Conservation (phyloP, 495 filamentous ascomycete species). For the Aspergillus cristatus region DNA sequence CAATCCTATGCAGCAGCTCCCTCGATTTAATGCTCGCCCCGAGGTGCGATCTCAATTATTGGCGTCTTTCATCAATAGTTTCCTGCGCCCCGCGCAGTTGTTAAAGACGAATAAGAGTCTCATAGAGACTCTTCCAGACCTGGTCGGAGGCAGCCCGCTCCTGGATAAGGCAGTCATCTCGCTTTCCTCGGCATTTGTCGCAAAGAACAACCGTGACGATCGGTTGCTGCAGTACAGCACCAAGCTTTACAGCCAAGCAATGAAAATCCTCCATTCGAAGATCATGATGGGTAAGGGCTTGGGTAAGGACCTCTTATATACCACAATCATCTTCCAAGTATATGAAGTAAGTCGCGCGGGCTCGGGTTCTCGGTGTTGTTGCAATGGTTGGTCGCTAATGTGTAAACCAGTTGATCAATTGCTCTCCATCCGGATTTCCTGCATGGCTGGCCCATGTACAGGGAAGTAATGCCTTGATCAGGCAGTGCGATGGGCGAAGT, state of each 20-base stretch:
- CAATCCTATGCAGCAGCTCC: background rate
- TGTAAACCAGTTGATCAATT: slow-evolving; percentile 14
- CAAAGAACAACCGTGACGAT: slow-evolving; percentile 11
- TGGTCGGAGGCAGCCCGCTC: slow-evolving; percentile 8
- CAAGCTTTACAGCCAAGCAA: slow-evolving; percentile 13
- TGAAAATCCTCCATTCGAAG: slow-evolving; percentile 10
- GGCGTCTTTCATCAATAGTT: slow-evolving; percentile 11
- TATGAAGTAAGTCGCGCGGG: slow-evolving; percentile 14
- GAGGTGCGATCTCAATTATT: slow-evolving; percentile 10
- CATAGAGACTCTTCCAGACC: slow-evolving; percentile 7
- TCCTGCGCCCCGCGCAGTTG: slow-evolving; percentile 1
- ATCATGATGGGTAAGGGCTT: slow-evolving; percentile 9
- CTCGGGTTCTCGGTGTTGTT: no score
- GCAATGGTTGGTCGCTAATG: background rate
- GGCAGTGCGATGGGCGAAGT: slow-evolving; percentile 5
- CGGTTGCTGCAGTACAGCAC: slow-evolving; percentile 14
- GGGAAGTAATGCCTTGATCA: slow-evolving; percentile 14
- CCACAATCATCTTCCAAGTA: slow-evolving; percentile 17
- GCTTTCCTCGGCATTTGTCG: slow-evolving; percentile 13
- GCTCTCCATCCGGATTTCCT: slow-evolving; percentile 14
- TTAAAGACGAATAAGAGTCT: slow-evolving; percentile 5
- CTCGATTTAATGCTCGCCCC: slow-evolving; percentile 10
- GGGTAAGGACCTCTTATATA: slow-evolving; percentile 15
- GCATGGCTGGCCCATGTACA: slow-evolving; percentile 21
- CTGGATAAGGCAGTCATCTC: slow-evolving; percentile 14